phyloP scores from a whole-genome alignment of 257 asterid genomes.

The Primulina eburnea region DNA sequence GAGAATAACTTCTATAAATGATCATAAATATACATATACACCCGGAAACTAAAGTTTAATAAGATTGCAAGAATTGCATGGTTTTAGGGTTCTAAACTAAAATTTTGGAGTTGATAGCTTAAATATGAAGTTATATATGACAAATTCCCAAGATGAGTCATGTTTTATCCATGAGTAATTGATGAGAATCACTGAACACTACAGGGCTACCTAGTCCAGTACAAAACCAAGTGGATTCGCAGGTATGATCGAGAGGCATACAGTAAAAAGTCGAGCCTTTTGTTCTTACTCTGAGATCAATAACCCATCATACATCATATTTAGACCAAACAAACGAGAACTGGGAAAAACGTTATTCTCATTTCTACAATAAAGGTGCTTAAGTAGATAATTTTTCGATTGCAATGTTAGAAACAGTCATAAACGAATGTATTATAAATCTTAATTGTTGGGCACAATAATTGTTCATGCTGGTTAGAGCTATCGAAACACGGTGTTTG shows the following conservation, averaged over 20 bases:
- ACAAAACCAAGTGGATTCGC: background rate
- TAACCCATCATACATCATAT: background rate
- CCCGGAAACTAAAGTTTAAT: background rate
- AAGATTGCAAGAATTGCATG: background rate
- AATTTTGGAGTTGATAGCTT: background rate
- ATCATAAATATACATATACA: background rate
- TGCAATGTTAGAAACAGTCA: background rate
- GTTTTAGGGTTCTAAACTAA: background rate
- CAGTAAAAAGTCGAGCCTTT: background rate
- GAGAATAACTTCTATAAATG: constrained; percentile 2
- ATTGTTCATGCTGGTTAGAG: too few relatives aligned
- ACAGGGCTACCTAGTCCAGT: background rate
- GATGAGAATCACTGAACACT: background rate
- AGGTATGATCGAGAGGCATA: background rate
- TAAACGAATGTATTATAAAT: background rate
- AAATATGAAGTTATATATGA: background rate
- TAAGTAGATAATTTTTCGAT: background rate
- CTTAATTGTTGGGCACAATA: too few relatives aligned
- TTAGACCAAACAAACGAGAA: background rate
- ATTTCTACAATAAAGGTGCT: constrained; percentile 3
- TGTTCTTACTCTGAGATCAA: background rate
- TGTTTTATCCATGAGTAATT: too few relatives aligned
- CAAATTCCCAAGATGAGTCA: background rate
- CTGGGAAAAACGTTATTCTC: background rate
- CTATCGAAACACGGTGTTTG: too few relatives aligned